phyloP scores from a whole-genome alignment of 2,329 filamentous ascomycete genomes.

The Aspergillus brasiliensis region DNA sequence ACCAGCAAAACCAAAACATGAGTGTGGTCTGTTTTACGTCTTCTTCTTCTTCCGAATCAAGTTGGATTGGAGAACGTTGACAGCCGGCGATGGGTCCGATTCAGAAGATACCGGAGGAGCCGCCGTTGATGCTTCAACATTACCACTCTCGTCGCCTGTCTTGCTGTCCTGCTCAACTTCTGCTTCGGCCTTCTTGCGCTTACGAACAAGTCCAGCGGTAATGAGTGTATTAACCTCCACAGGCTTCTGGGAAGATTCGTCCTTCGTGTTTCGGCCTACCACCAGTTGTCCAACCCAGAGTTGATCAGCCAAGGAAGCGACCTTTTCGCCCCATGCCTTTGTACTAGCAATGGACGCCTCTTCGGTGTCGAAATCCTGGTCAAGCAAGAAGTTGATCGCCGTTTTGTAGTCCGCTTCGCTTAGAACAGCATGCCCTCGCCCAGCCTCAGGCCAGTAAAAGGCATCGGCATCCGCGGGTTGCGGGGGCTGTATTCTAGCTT shows the following conservation, averaged over 20 bases:
- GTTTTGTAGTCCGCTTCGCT: slow-evolving; percentile 44
- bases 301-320: slow-evolving; percentile 41
- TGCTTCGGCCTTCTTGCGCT: slow-evolving; percentile 38
- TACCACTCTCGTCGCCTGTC: not conserved
- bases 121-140: slow-evolving; percentile 8
- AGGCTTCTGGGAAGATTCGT: slow-evolving; percentile 16
- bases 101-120: slow-evolving; percentile 8
- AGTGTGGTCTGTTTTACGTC: slow-evolving; percentile 18
- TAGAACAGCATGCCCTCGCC: slow-evolving; percentile 40
- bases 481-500: not conserved
- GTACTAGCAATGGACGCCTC: slow-evolving; percentile 43
- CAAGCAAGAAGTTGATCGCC: slow-evolving; percentile 42
- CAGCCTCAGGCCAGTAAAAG: slow-evolving; percentile 38
- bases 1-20: not conserved
- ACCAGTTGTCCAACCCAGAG: slow-evolving; percentile 41
- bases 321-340: slow-evolving; percentile 44
- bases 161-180: slow-evolving; percentile 14
- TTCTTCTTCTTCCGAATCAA: slow-evolving; percentile 47
- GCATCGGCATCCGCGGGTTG: slow-evolving; percentile 23
- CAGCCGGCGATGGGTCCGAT: slow-evolving; percentile 18
- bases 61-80: slow-evolving; percentile 43
- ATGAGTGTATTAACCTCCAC: slow-evolving; percentile 28
- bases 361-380: slow-evolving; percentile 46
- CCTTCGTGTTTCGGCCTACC: slow-evolving; percentile 29
- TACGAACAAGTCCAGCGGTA: slow-evolving; percentile 37